Percentiles rank a stretch among this genome's conserved stretches.
Conservation (phyloP, 768 basidiomycete species). For the Agaricus subrufescens region DNA sequence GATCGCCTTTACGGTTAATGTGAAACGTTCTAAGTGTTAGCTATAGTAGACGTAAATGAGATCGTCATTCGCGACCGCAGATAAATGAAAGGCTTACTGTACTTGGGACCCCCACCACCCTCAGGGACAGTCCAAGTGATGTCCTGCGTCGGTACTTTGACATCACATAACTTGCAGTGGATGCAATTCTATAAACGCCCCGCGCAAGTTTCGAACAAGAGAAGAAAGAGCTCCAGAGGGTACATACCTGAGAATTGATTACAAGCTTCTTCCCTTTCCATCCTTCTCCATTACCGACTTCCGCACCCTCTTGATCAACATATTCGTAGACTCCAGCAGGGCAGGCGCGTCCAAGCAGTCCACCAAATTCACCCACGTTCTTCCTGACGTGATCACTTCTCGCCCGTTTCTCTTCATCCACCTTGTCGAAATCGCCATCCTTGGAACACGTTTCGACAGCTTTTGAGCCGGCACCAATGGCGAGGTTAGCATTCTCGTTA, state of each 20-base stretch:
- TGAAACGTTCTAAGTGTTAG: neutral
- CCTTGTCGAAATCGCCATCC: constrained; percentile 14
- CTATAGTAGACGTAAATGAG: neutral
- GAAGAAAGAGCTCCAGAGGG: neutral
- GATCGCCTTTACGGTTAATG: too few species aligned
- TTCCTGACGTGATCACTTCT: constrained; percentile 63
- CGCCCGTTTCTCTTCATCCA: constrained; percentile 36
- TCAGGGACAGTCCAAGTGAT: constrained; percentile 97
- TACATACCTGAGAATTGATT: constrained; percentile 89
- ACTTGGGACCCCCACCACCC: constrained; percentile 95
- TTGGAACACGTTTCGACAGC: constrained; percentile 23
- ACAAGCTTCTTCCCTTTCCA: constrained; percentile 86
- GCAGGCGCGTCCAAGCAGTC: constrained; percentile 84
- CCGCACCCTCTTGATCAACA: constrained; percentile 44
- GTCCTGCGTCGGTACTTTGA: constrained; percentile 95
- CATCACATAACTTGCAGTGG: constrained; percentile 93
- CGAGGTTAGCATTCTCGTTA: constrained; percentile 16
- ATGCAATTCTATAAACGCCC: constrained; percentile 67
- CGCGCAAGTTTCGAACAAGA: neutral
- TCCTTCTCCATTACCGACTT: constrained; percentile 35
- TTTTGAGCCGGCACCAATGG: constrained; percentile 24
- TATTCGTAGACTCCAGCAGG: constrained; percentile 98
- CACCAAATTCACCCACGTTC: constrained; percentile 80
- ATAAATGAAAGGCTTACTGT: constrained; percentile 48
- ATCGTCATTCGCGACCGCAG: neutral